Conservation (phyloP, 495 filamentous ascomycete genomes). For the Chaetomium fimeti region DNA sequence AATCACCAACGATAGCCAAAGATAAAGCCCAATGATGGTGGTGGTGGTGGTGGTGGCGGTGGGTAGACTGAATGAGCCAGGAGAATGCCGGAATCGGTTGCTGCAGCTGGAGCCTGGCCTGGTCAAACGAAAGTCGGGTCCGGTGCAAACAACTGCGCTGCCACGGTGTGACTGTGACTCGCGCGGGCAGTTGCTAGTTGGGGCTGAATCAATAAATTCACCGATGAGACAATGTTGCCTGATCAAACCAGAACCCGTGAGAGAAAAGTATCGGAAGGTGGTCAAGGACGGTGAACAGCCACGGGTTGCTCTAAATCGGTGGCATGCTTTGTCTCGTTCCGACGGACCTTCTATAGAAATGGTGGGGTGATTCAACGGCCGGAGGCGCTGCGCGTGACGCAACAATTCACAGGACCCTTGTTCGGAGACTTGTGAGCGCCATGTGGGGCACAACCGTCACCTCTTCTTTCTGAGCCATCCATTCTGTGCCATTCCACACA, state of each 20-base stretch:
- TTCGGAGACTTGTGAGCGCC: background rate
- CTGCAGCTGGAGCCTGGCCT: constrained; percentile 1
- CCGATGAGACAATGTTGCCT: constrained; percentile 8
- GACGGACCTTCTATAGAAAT: background rate
- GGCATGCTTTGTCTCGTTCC: constrained; percentile 8
- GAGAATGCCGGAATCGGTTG: background rate
- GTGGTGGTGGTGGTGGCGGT: background rate
- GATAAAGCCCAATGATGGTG: too few relatives aligned
- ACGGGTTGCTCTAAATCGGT: background rate
- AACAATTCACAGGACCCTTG: constrained; percentile 8
- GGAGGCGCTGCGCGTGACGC: constrained; percentile 14
- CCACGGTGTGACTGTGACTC: constrained; percentile 6
- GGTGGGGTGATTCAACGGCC: constrained; percentile 11
- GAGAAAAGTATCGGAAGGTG: background rate
- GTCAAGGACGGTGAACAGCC: background rate
- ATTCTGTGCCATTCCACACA: background rate
- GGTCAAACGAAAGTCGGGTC: background rate
- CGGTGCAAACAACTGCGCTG: background rate
- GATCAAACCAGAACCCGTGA: background rate
- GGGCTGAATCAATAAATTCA: background rate
- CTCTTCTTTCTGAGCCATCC: background rate
- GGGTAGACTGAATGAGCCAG: background rate
- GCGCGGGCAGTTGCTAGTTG: background rate
- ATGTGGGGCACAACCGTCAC: constrained; percentile 1
- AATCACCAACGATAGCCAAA: background rate